phyloP scores from a whole-genome alignment of 2,329 filamentous ascomycete genomes.

The Cadophora sp. region DNA sequence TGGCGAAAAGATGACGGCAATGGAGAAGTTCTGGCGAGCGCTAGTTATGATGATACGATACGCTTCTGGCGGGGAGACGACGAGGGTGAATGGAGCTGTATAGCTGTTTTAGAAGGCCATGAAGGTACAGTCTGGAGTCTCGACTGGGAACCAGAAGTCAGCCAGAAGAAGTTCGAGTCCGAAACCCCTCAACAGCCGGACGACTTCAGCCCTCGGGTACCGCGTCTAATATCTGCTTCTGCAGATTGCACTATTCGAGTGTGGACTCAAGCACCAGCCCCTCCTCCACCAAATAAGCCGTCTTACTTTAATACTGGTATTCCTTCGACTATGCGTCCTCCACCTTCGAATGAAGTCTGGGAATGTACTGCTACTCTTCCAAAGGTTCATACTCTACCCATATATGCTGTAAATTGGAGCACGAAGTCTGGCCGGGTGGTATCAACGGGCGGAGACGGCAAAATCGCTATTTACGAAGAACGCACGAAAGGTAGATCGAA shows the following conservation, averaged over 20 bases:
- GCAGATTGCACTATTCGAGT: slow-evolving; percentile 82
- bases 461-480: slow-evolving; percentile 81
- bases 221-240: slow-evolving; percentile 78
- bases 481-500: slow-evolving; percentile 38
- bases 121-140: slow-evolving; percentile 88
- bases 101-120: slow-evolving; percentile 82
- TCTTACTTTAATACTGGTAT: slow-evolving; percentile 59
- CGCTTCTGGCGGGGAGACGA: slow-evolving; percentile 67
- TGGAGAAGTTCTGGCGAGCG: slow-evolving; percentile 80
- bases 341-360: slow-evolving; percentile 81
- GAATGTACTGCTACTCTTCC: slow-evolving; percentile 78
- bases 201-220: slow-evolving; percentile 52
- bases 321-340: slow-evolving; percentile 87
- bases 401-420: slow-evolving; percentile 90
- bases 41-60: slow-evolving; percentile 94
- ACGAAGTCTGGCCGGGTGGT: slow-evolving; percentile 76
- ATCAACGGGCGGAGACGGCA: slow-evolving; percentile 88
- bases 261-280: slow-evolving; percentile 66
- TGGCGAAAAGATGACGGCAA: slow-evolving; percentile 80
- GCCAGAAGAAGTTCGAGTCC: slow-evolving; percentile 29
- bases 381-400: slow-evolving; percentile 74
- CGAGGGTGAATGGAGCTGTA: slow-evolving; percentile 74
- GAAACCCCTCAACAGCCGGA: slow-evolving; percentile 42
- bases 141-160: slow-evolving; percentile 65
- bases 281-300: slow-evolving; percentile 39